phyloP scores from a whole-genome alignment of 257 asterid genomes.

The Knoxia roxburghii region DNA sequence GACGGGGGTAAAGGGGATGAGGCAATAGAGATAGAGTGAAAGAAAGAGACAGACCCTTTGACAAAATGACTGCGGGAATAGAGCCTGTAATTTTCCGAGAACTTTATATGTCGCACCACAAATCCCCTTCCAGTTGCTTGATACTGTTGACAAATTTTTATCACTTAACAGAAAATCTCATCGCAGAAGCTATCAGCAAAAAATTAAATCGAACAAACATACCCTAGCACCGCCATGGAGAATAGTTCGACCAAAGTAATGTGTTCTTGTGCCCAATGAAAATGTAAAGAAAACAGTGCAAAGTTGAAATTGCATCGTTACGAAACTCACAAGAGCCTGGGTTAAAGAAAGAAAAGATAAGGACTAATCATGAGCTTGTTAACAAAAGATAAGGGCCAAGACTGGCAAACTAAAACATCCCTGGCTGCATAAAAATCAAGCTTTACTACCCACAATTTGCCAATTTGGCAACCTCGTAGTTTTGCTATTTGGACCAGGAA shows the following conservation, averaged over 20 bases:
- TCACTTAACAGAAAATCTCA: constrained; percentile 13
- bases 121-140: constrained; percentile 99
- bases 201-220: constrained; percentile 22
- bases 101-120: constrained; percentile 94
- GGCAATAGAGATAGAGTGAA: constrained; percentile 8
- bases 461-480: no score
- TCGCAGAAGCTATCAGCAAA: constrained; percentile 6
- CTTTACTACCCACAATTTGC: background rate
- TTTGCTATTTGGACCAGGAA: background rate
- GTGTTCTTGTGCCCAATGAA: constrained; percentile 92
- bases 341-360: constrained; percentile 7
- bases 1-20: constrained; percentile 12
- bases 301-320: constrained; percentile 98
- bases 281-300: constrained; percentile 90
- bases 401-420: no score
- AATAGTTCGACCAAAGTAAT: constrained; percentile 96
- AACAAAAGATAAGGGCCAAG: background rate
- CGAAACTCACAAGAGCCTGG: constrained; percentile 90
- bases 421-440: no score
- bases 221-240: constrained; percentile 99
- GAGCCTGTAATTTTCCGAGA: constrained; percentile 93
- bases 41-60: constrained; percentile 69
- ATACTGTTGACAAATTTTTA: constrained; percentile 48
- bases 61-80: constrained; percentile 95
- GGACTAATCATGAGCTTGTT: background rate